phyloP scores from a whole-genome alignment of 495 filamentous ascomycete species.

The Aspergillus coremiiformis region DNA sequence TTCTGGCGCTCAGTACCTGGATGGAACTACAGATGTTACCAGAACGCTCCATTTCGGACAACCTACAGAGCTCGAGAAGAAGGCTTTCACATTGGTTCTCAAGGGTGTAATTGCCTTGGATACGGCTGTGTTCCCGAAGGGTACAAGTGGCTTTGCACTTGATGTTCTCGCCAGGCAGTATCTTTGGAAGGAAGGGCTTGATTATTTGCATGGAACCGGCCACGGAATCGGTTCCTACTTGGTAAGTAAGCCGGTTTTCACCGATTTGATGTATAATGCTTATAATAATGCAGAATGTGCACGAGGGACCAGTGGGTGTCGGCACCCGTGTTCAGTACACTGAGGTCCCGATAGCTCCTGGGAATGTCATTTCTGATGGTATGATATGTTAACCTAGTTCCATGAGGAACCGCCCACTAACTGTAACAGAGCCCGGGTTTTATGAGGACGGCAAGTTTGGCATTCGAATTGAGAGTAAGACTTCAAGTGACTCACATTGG shows the following conservation, averaged over 20 bases:
- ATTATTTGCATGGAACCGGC: constrained; percentile 94
- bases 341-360: constrained; percentile 81
- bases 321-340: constrained; percentile 86
- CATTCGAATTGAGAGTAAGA: constrained; percentile 90
- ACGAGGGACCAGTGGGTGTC: constrained; percentile 96
- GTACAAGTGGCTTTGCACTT: constrained; percentile 85
- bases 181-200: constrained; percentile 86
- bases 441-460: constrained; percentile 97
- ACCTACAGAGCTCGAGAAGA: constrained; percentile 77
- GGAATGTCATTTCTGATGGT: constrained; percentile 87
- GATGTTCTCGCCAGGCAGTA: constrained; percentile 86
- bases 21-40: constrained; percentile 96
- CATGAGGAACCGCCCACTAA: constrained; percentile 12
- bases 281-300: constrained; percentile 62
- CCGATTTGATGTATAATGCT: constrained; percentile 1
- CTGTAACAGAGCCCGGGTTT: constrained; percentile 74
- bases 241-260: constrained; percentile 26
- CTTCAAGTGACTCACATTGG: neutral
- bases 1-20: constrained; percentile 88
- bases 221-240: constrained; percentile 91
- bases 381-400: constrained; percentile 4
- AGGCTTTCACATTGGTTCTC: constrained; percentile 89
- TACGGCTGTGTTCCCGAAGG: constrained; percentile 84
- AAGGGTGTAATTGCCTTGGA: constrained; percentile 95
- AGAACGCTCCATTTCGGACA: constrained; percentile 87